Percentiles rank a stretch among this genome's conserved stretches.
Evolutionary conservation across 2,329 filamentous ascomycete species (phyloP).

Genomic region (Fusarium vanettenii): DNA sequence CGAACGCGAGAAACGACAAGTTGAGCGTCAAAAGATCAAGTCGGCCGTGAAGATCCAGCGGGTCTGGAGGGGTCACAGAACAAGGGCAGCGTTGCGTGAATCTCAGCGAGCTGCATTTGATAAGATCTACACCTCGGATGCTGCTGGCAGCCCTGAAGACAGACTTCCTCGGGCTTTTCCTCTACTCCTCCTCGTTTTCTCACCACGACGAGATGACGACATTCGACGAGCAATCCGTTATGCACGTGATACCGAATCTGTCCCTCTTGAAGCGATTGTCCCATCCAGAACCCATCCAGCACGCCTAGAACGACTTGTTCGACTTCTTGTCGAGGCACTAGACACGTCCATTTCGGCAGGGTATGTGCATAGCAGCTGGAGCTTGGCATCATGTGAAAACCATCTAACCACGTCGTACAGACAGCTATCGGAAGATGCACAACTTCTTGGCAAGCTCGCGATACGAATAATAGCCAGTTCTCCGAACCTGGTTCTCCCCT

Average conservation of each 20-base stretch:
- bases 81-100: constrained; percentile 68
- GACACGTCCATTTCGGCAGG: constrained; percentile 32
- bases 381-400: background rate
- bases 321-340: constrained; percentile 52
- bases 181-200: constrained; percentile 64
- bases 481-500: constrained; percentile 38
- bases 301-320: constrained; percentile 50
- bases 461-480: constrained; percentile 42
- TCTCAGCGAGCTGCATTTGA: constrained; percentile 73
- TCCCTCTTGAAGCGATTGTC: constrained; percentile 51
- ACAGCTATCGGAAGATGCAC: constrained; percentile 34
- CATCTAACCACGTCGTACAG: constrained; percentile 33
- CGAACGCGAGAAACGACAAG: constrained; percentile 82
- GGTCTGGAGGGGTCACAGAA: constrained; percentile 82
- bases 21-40: constrained; percentile 80
- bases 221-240: constrained; percentile 60
- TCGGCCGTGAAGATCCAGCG: constrained; percentile 81
- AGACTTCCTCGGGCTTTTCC: constrained; percentile 56
- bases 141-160: constrained; percentile 47
- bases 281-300: constrained; percentile 44
- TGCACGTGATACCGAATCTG: constrained; percentile 54
- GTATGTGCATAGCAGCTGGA: constrained; percentile 34
- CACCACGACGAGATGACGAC: constrained; percentile 58
- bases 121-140: constrained; percentile 59
- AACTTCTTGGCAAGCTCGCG: constrained; percentile 51